Percentiles rank a stretch among this genome's conserved stretches.
Conservation (phyloP, 179 eudicot species). For the Patellifolia procumbens region DNA sequence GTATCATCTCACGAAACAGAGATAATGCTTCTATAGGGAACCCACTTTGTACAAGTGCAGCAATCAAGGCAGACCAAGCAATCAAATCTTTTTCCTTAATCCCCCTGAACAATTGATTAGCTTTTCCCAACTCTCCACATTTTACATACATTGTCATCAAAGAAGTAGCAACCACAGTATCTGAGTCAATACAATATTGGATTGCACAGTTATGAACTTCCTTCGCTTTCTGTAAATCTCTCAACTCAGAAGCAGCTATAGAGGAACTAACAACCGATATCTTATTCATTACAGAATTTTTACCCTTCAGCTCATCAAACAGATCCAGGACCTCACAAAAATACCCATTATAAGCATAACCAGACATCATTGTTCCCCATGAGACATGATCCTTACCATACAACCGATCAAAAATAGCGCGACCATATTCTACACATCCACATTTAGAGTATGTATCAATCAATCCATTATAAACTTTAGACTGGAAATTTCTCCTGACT, state of each 20-base stretch:
- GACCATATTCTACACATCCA: slow-evolving; percentile 41
- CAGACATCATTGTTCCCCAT: slow-evolving; percentile 77
- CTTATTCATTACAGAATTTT: slow-evolving; percentile 43
- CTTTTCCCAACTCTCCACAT: slow-evolving; percentile 55
- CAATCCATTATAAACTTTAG: slow-evolving; percentile 58
- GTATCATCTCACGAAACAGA: slow-evolving; percentile 58
- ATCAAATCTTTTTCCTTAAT: slow-evolving; percentile 60
- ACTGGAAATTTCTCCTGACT: slow-evolving; percentile 41
- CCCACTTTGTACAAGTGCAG: slow-evolving; percentile 63
- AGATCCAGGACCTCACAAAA: slow-evolving; percentile 46
- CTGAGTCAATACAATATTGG: slow-evolving; percentile 38
- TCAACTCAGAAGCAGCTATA: slow-evolving; percentile 62
- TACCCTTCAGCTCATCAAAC: slow-evolving; percentile 49
- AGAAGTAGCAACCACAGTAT: slow-evolving; percentile 57
- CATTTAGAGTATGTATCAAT: slow-evolving; percentile 65
- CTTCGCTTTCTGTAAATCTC: slow-evolving; percentile 48
- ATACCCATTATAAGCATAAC: slow-evolving; percentile 53
- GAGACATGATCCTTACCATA: slow-evolving; percentile 51
- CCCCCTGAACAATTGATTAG: slow-evolving; percentile 44
- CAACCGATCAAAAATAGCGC: slow-evolving; percentile 53
- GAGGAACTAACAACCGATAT: slow-evolving; percentile 61
- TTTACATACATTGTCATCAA: slow-evolving; percentile 70
- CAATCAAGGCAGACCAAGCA: slow-evolving; percentile 70
- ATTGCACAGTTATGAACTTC: slow-evolving; percentile 49
- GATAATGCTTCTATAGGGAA: slow-evolving; percentile 45